A percentile compares a stretch with the other conserved stretches of the same genome.
Evolutionary conservation across 164 flowering plant species (phyloP).

Genomic region (Nymphaea thermarum): DNA sequence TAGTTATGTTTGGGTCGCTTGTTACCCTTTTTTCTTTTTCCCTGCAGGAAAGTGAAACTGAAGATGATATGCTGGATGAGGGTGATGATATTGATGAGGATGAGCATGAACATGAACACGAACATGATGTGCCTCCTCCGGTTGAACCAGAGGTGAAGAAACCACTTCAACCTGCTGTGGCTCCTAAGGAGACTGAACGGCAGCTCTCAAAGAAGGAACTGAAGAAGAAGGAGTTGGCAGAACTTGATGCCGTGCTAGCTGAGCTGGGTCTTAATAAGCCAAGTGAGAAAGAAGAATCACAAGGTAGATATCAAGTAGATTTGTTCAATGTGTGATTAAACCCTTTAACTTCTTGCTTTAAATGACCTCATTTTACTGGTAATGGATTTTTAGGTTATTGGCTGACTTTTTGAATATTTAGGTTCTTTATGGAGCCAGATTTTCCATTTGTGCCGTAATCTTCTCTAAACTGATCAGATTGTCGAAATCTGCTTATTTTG

Average conservation of each 20-base stretch:
- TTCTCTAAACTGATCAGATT: too few species aligned
- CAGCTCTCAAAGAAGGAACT: slow-evolving; percentile 91
- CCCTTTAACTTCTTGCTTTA: too few species aligned
- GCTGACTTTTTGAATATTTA: too few species aligned
- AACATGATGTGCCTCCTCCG: slow-evolving; percentile 17
- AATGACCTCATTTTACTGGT: too few species aligned
- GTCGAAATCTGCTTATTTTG: too few species aligned
- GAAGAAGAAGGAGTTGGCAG: slow-evolving; percentile 82
- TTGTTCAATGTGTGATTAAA: background rate
- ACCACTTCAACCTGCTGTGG: slow-evolving; percentile 27
- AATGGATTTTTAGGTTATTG: too few species aligned
- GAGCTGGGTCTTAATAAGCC: slow-evolving; percentile 54
- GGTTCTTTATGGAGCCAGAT: too few species aligned
- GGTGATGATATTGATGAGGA: slow-evolving; percentile 62
- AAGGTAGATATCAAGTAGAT: slow-evolving; percentile 23
- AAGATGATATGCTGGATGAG: slow-evolving; percentile 56
- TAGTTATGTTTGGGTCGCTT: background rate
- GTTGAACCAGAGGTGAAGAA: slow-evolving; percentile 33
- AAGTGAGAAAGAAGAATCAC: slow-evolving; percentile 29
- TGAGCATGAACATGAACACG: slow-evolving; percentile 52
- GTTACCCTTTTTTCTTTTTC: background rate
- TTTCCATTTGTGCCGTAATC: too few species aligned
- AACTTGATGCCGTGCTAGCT: slow-evolving; percentile 80
- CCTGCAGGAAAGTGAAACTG: slow-evolving; percentile 76
- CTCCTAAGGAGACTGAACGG: slow-evolving; percentile 65